These are phyloP conservation scores for Gentiana macrophylla DNA, from an alignment of 257 asterid species.

Conservation along the genomic window DNA sequence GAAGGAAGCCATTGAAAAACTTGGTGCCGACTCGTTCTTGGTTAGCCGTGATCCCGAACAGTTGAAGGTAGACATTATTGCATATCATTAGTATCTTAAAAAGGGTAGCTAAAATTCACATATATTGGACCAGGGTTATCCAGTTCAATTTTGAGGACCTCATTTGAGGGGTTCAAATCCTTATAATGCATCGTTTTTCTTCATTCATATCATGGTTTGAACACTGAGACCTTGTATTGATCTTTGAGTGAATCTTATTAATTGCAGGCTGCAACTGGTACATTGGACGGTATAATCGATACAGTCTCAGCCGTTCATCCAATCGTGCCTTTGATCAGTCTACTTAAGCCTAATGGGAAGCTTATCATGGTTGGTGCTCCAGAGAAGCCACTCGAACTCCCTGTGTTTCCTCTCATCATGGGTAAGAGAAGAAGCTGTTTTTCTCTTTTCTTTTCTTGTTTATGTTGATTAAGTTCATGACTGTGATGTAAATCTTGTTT, in stretches of 20 bases:
- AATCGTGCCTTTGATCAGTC: conserved; percentile 11
- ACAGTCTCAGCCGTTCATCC: conserved; percentile 25
- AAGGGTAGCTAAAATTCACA: too few species aligned
- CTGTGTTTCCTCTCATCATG: conserved; percentile 12
- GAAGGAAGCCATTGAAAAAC: conserved; percentile 36
- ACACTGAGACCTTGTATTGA: neutral
- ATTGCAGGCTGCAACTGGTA: conserved; percentile 34
- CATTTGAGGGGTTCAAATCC: too few species aligned
- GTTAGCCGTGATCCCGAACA: conserved; percentile 35
- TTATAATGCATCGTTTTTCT: neutral
- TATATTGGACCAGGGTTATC: too few species aligned
- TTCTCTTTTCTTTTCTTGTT: too few species aligned
- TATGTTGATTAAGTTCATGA: too few species aligned
- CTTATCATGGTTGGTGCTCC: conserved; percentile 24
- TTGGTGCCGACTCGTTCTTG: conserved; percentile 54
- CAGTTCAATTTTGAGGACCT: too few species aligned
- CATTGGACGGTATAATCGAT: conserved; percentile 25
- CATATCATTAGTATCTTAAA: too few species aligned
- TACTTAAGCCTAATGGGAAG: conserved; percentile 24
- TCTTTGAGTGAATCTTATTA: neutral
- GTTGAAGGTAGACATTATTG: conserved; percentile 22
- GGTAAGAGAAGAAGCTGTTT: conserved; percentile 4
- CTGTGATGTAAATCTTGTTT: too few species aligned
- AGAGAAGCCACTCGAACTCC: conserved; percentile 18
- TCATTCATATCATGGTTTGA: neutral